Base-by-base conservation (phyloP, 1,284 basidiomycete species). In the Moesziomyces globuligerus region DNA sequence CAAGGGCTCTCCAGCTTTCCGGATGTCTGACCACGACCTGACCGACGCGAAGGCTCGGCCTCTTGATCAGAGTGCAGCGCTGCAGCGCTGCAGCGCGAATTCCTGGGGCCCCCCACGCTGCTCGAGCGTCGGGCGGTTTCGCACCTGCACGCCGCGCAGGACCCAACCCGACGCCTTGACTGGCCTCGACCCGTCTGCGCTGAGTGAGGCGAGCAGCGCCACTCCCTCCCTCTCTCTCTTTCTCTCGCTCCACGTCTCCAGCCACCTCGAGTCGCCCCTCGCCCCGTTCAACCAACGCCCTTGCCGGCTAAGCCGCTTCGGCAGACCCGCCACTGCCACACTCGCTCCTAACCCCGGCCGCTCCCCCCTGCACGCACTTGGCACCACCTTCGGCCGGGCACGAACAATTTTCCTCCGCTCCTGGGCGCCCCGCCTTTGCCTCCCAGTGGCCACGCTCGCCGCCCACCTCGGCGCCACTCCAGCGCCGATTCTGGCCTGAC, bases 221-320 rank as follows among this genome's bases (percentile, higher is more conserved):
- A 13, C 51, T 46, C 51, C 38, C 37, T 21, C 7, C 21, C 25
- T 20, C 39, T 29, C 25, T 3, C 43, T 37, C 20, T 37, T 7
- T 37, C 15, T n/a, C n/a, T 34, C 32, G 32, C 32, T 34, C 32
- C 32, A 34, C 15, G 32, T 34, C 32, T 13, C 32, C 32, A 17
- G 15, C 32, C 32, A 34, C 32, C 15, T 17, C 32, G 15, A 34
- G 1, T 34, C 7, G n/a, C n/a, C n/a, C n/a, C n/a, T n/a, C n/a
- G n/a, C n/a, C n/a, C n/a, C n/a, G n/a, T n/a, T n/a, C n/a, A n/a
- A n/a, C n/a, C n/a, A n/a, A n/a, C n/a, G 44, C 24, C 46, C 37
- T 51, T 38, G 49, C 49, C 49, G 40, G 48, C 25, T 29, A 26
- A 50, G 48, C 48, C 48, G 39, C n/a, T 34, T 15, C n/a, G n/a